Percentiles rank a stretch among this genome's conserved stretches.
These are phyloP conservation scores for Starmerella etchellsii DNA, from an alignment of 805 yeast genomes.

Conservation along the genomic window DNA sequence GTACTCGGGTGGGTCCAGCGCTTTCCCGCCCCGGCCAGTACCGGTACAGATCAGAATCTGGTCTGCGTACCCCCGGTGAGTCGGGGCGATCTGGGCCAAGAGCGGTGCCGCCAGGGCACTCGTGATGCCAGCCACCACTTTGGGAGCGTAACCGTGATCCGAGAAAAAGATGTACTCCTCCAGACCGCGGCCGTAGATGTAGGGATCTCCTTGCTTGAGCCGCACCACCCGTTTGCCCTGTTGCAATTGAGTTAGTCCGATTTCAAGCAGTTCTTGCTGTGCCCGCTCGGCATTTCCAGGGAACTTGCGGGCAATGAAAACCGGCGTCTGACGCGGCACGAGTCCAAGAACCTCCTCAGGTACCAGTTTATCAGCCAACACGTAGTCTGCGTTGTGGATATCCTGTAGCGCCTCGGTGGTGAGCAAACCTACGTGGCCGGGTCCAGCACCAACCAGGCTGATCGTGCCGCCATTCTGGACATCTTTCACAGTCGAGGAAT, in stretches of 20 bases:
- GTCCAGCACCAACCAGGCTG: constrained; percentile 87
- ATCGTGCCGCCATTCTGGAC: constrained; percentile 38
- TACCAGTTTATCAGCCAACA: constrained; percentile 82
- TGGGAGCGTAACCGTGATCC: constrained; percentile 53
- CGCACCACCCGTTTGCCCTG: constrained; percentile 72
- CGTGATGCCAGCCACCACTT: constrained; percentile 75
- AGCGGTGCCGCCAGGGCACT: constrained; percentile 85
- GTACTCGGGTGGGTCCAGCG: constrained; percentile 68
- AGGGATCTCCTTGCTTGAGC: constrained; percentile 93
- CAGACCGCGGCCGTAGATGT: constrained; percentile 91
- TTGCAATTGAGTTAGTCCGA: constrained; percentile 53
- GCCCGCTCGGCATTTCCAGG: constrained; percentile 96
- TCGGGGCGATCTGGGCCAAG: constrained; percentile 71
- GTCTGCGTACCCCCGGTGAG: constrained; percentile 84
- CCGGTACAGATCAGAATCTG: constrained; percentile 91
- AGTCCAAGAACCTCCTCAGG: constrained; percentile 76
- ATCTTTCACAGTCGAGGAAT: not conserved
- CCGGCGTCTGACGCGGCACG: constrained; percentile 61
- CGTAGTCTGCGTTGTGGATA: constrained; percentile 67
- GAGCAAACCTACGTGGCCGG: constrained; percentile 71
- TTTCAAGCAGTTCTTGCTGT: constrained; percentile 64
- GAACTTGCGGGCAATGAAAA: constrained; percentile 81
- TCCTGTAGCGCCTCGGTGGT: constrained; percentile 77
- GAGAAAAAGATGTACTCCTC: constrained; percentile 70
- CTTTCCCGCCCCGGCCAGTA: constrained; percentile 74